phyloP scores from a whole-genome alignment of 805 yeast genomes.

The Wickerhamomyces rabaulensis region DNA sequence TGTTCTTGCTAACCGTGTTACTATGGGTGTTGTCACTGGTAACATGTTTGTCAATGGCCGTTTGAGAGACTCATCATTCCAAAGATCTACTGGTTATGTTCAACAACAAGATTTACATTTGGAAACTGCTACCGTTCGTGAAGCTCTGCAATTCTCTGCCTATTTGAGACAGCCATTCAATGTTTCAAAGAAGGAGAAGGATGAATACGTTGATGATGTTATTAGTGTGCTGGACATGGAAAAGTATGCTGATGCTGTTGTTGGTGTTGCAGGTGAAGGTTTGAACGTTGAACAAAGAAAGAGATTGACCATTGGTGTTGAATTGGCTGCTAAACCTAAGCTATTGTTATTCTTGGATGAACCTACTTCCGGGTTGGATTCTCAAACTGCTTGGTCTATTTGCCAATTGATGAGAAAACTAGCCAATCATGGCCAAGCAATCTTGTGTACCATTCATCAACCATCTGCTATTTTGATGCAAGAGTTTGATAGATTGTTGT shows the following conservation, averaged over 20 bases:
- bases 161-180: conserved; percentile 56
- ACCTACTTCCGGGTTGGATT: conserved; percentile 66
- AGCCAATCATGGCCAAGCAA: conserved; percentile 58
- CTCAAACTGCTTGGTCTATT: conserved; percentile 68
- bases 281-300: conserved; percentile 62
- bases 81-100: conserved; percentile 51
- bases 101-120: conserved; percentile 76
- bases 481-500: conserved; percentile 72
- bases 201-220: conserved; percentile 60
- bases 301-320: conserved; percentile 62
- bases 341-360: conserved; percentile 58
- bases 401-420: conserved; percentile 55
- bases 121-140: conserved; percentile 63
- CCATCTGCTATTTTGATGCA: conserved; percentile 77
- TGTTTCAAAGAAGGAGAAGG: conserved; percentile 50
- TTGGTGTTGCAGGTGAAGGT: conserved; percentile 72
- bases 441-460: conserved; percentile 75
- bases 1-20: conserved; percentile 65
- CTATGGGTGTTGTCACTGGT: conserved; percentile 67
- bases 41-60: conserved; percentile 63
- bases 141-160: conserved; percentile 67
- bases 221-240: conserved; percentile 61
- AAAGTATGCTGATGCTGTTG: conserved; percentile 64
- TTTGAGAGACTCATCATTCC: conserved; percentile 55
- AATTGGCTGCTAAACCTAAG: conserved; percentile 60